These are phyloP conservation scores for Cryptococcus sp. DNA, from an alignment of 1,284 basidiomycete species.

Conservation along the genomic window DNA sequence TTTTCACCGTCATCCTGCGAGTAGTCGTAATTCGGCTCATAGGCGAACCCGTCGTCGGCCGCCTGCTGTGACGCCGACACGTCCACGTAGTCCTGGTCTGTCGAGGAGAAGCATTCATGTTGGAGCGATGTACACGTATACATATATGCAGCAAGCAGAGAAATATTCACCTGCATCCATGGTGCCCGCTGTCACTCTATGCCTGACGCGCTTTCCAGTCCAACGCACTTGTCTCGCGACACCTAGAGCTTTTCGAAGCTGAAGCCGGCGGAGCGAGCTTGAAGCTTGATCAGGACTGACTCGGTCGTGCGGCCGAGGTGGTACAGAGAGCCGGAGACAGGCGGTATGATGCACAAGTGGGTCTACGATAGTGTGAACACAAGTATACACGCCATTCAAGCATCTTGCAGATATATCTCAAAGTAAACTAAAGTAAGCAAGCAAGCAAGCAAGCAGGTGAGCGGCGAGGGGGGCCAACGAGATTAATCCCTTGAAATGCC, in stretches of 20 bases:
- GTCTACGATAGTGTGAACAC: no score
- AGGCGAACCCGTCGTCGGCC: constrained; percentile 35
- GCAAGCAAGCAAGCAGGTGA: constrained; percentile 2
- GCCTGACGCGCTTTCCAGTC: neutral
- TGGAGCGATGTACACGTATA: constrained; percentile 21
- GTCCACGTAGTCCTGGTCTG: constrained; percentile 19
- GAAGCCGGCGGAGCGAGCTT: no score
- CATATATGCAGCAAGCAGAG: constrained; percentile 4
- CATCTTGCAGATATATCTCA: no score
- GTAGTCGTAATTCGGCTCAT: constrained; percentile 39
- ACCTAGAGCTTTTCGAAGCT: no score
- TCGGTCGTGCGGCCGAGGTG: no score
- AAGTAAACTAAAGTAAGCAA: neutral
- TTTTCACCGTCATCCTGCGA: constrained; percentile 16
- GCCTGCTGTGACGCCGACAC: constrained; percentile 6
- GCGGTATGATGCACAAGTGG: neutral
- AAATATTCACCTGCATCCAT: constrained; percentile 51
- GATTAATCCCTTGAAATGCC: constrained; percentile 1
- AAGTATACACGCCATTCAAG: no score
- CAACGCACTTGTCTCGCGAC: neutral
- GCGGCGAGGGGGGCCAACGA: neutral
- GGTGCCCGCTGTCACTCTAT: constrained; percentile 8
- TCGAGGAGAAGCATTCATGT: constrained; percentile 18
- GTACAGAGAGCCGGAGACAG: neutral
- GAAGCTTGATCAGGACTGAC: no score